A percentile compares a stretch with the other conserved stretches of the same genome.
Conservation (phyloP, 2,329 filamentous ascomycete species). For the Ceratocystis cubensis region DNA sequence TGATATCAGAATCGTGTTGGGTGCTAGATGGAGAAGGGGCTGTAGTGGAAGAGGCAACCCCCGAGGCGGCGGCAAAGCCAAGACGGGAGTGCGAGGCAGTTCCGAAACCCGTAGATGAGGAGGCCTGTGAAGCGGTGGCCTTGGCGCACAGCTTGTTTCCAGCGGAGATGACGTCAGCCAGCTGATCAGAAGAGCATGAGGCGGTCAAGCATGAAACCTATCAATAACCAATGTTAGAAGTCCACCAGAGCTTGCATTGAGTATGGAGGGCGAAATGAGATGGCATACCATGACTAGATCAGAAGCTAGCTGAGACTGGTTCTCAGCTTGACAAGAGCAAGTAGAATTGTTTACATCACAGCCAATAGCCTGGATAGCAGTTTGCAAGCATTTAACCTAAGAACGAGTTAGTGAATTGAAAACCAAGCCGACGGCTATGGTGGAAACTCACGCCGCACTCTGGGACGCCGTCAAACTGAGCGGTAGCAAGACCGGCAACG, state of each 20-base stretch:
- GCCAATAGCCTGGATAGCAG: conserved; percentile 29
- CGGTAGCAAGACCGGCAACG: conserved; percentile 29
- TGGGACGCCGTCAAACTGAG: conserved; percentile 30
- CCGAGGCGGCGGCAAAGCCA: conserved; percentile 15
- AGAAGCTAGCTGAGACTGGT: conserved; percentile 26
- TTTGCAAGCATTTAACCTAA: conserved; percentile 29
- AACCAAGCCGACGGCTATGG: not conserved
- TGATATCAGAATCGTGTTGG: conserved; percentile 23
- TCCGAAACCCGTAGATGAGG: conserved; percentile 10
- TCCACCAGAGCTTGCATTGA: not conserved
- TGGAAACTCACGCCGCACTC: conserved; percentile 32
- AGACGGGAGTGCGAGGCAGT: conserved; percentile 2
- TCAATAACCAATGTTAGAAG: not conserved
- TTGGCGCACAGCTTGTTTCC: conserved; percentile 27
- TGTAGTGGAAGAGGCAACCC: conserved; percentile 8
- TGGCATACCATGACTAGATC: conserved; percentile 22
- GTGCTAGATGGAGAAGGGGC: conserved; percentile 16
- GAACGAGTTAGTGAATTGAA: conserved; percentile 6
- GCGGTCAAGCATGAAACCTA: conserved; percentile 26
- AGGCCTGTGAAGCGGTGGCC: conserved; percentile 21
- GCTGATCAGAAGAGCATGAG: conserved; percentile 28
- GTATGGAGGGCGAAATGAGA: conserved; percentile 11
- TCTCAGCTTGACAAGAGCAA: conserved; percentile 31
- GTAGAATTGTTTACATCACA: conserved; percentile 29
- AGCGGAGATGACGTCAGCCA: conserved; percentile 28